A percentile compares a stretch with the other conserved stretches of the same genome.
Evolutionary conservation across 2,329 filamentous ascomycete genomes (phyloP).

Genomic region (Pseudocercospora fuligena): DNA sequence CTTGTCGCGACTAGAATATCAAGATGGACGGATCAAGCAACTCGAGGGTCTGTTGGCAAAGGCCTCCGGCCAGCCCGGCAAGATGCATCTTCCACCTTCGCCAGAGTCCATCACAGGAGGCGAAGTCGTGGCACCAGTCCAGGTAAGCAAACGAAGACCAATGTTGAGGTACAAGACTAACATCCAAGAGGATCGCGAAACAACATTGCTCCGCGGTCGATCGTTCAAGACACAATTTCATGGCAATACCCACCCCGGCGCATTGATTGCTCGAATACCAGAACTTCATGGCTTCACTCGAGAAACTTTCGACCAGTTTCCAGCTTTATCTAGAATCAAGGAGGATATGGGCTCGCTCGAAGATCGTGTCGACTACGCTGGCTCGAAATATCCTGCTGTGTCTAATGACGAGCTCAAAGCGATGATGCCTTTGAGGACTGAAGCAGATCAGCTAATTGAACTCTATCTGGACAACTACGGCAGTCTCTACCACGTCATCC

Average conservation of each 20-base stretch:
- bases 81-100: slow-evolving; percentile 31
- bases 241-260: slow-evolving; percentile 48
- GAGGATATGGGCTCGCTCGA: slow-evolving; percentile 36
- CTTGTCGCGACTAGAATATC: slow-evolving; percentile 34
- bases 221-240: slow-evolving; percentile 53
- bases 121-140: slow-evolving; percentile 26
- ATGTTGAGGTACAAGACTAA: background rate
- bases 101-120: slow-evolving; percentile 32
- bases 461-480: slow-evolving; percentile 60
- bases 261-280: slow-evolving; percentile 37
- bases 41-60: slow-evolving; percentile 35
- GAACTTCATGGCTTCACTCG: slow-evolving; percentile 37
- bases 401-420: slow-evolving; percentile 43
- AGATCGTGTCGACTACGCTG: slow-evolving; percentile 31
- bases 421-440: slow-evolving; percentile 43
- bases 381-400: slow-evolving; percentile 27
- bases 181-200: slow-evolving; percentile 38
- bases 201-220: slow-evolving; percentile 49
- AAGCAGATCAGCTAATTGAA: slow-evolving; percentile 49
- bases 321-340: slow-evolving; percentile 35
- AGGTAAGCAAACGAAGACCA: background rate
- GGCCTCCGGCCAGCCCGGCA: slow-evolving; percentile 20
- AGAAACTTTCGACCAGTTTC: slow-evolving; percentile 43
- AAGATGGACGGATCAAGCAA: slow-evolving; percentile 37
- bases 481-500: slow-evolving; percentile 57